Evolutionary conservation across 202 grass and related monocot genomes (phyloP), one percentile per base, ranked within the genome.

Genomic region (Setaria viridis): DNA sequence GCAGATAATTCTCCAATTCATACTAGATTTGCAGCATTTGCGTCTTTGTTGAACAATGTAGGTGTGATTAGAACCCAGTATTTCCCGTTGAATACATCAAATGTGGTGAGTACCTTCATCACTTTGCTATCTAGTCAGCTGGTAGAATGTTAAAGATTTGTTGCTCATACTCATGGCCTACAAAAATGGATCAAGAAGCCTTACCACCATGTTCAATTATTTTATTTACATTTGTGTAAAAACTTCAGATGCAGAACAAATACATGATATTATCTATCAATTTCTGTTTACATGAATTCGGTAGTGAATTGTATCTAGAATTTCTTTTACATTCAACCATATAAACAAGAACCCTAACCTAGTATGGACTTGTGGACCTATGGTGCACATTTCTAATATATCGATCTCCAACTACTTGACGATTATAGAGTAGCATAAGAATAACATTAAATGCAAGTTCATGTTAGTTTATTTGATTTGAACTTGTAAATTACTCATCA

Each of bases 401-500:
- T 41, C 39, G 5, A 41, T 41, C 39, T 41, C 39, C 39, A 41
- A 6, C 39, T 6, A 41, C 39, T 5, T 5, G 39, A 41, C 5
- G 39, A 5, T 41, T 41, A 20, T n/a, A 34, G 32, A 65, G 21
- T 34, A 62, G 6, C 6, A 62, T 77, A 59, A 6, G 63, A 72
- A 47, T 30, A 47, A 29, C 56, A 72, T 55, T 0, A 11, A 13
- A 37, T 67, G 48, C 29, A 19, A 41, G 1, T 9, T 79, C 16
- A 32, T 79, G 13, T 9, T 48, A 57, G 69, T 84, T 73, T 58
- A 51, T 54, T 77, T 8, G 0, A 76, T 16, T 57, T 11, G 15
- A 71, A 37, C 57, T 77, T 85, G 11, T 17, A 70, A 72, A 32
- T n/a, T 77, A 4, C 25, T 81, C 12, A 3, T 33, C 71, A 66